Base-by-base conservation (phyloP, 106 monocot species). In the Xerophyta viscosa region DNA sequence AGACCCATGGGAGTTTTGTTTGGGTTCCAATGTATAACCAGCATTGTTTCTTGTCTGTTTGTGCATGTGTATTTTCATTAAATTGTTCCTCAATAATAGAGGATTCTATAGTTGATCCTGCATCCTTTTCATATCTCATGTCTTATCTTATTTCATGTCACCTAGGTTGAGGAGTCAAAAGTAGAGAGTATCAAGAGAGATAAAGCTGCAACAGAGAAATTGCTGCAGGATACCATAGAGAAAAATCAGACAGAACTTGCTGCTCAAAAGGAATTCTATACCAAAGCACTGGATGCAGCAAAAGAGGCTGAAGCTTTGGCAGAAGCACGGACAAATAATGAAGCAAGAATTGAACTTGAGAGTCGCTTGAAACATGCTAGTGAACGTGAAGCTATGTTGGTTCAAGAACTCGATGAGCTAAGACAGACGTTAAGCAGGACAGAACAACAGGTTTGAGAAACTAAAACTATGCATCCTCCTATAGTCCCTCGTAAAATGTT, bases 371-470 rank as follows among this genome's bases (percentile, higher is more conserved):
- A 54, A 73, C 89, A 96, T 64, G 75, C 85, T 58, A 52, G 52
- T 54, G 96, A 96, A 66, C 82, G 85, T 57, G 96, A 96, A 71
- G 37, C 72, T 54, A 81, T 89, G 66, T 59, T 96, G 27, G 76
- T 89, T 73, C 84, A 89, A 69, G 69, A 84, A 55, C 88, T 96
- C 30, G 81, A 88, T 24, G 89, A 96, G 67, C 51, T 96, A 31
- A 81, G 96, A 42, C 89, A 96, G 51, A 71, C 89, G 48, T 66
- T 96, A 15, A 89, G 64, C 36, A 85, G 89, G 69, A 82, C 82
- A 73, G 89, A 96, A 62, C 84, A 82, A 43, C 82, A 96, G 78
- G 96, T 96, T n/a, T n/a, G n/a, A n/a, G n/a, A n/a, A n/a, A n/a
- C n/a, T n/a, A n/a, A n/a, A n/a, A n/a, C n/a, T n/a, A n/a, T n/a